A percentile compares a stretch with the other conserved stretches of the same genome.
These are phyloP conservation scores for Penicillium robsamsonii DNA, from an alignment of 495 filamentous ascomycete species.

Conservation along the genomic window DNA sequence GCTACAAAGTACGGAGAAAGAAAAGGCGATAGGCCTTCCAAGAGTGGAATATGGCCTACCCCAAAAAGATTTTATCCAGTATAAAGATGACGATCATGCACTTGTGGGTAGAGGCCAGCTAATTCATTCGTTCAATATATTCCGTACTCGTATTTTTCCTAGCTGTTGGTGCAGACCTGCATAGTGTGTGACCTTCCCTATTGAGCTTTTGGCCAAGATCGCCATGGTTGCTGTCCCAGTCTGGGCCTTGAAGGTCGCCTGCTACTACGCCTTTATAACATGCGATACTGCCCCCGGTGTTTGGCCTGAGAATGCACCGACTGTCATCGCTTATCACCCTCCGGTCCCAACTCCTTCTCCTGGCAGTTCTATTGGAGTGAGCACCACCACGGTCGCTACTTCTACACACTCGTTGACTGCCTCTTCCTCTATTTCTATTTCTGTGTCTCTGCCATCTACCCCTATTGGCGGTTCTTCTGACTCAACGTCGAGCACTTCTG, in stretches of 20 bases:
- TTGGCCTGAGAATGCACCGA: slow-evolving; percentile 28
- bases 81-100: slow-evolving; percentile 21
- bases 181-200: slow-evolving; percentile 21
- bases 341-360: slow-evolving; percentile 15
- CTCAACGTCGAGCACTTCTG: slow-evolving; percentile 15
- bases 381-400: slow-evolving; percentile 16
- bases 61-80: not conserved
- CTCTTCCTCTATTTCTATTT: slow-evolving; percentile 9
- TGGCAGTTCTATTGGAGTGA: slow-evolving; percentile 5
- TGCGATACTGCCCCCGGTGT: slow-evolving; percentile 39
- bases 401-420: slow-evolving; percentile 8
- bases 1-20: slow-evolving; percentile 1
- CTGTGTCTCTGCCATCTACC: slow-evolving; percentile 15
- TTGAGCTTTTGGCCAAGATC: slow-evolving; percentile 20
- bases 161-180: slow-evolving; percentile 21
- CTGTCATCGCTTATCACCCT: slow-evolving; percentile 25
- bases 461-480: slow-evolving; percentile 15
- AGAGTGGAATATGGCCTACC: not conserved
- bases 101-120: slow-evolving; percentile 10
- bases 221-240: slow-evolving; percentile 31
- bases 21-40: slow-evolving; percentile 17
- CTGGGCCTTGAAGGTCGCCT: slow-evolving; percentile 29
- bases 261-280: slow-evolving; percentile 41
- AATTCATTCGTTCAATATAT: slow-evolving; percentile 11
- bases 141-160: slow-evolving; percentile 12